Conservation (phyloP, 2,329 filamentous ascomycete genomes). For the Didymella pinodella region DNA sequence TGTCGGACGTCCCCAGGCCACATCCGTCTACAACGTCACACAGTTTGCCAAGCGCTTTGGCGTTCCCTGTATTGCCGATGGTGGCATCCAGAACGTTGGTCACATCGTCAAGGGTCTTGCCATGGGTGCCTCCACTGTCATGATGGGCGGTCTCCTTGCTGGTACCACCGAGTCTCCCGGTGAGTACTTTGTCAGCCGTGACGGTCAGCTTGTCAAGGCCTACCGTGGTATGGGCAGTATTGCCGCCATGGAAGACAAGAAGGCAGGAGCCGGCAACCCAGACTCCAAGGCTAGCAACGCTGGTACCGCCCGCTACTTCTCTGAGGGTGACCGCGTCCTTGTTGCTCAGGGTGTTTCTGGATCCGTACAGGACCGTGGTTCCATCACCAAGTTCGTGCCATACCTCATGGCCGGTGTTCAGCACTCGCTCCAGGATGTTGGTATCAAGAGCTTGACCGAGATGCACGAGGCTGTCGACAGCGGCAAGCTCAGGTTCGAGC, state of each 20-base stretch:
- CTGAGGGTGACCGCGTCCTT: conserved; percentile 90
- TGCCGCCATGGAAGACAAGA: conserved; percentile 99
- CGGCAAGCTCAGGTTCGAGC: conserved; percentile 87
- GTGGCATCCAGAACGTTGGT: conserved; percentile 96
- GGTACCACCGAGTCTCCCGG: conserved; percentile 98
- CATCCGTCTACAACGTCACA: conserved; percentile 88
- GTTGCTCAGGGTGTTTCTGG: conserved; percentile 97
- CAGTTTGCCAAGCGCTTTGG: conserved; percentile 91
- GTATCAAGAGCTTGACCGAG: conserved; percentile 78
- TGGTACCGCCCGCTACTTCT: conserved; percentile 97
- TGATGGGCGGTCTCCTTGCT: conserved; percentile 98
- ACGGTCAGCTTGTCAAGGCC: conserved; percentile 98
- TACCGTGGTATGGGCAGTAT: conserved; percentile 99
- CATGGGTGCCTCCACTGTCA: conserved; percentile 91
- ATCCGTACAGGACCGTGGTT: conserved; percentile 80
- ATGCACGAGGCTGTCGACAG: conserved; percentile 77
- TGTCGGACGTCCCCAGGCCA: conserved; percentile 93
- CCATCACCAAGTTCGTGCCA: conserved; percentile 92
- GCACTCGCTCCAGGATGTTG: conserved; percentile 96
- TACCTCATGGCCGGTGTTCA: conserved; percentile 96
- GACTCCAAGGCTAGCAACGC: conserved; percentile 80
- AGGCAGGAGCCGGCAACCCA: conserved; percentile 78
- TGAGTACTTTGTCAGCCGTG: conserved; percentile 93
- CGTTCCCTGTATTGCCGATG: conserved; percentile 96
- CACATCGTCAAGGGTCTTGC: conserved; percentile 99